Percentiles rank a stretch among this genome's conserved stretches.
Conservation (phyloP, 371 early-diverging fungal species). For the Actinomucor elegans region DNA sequence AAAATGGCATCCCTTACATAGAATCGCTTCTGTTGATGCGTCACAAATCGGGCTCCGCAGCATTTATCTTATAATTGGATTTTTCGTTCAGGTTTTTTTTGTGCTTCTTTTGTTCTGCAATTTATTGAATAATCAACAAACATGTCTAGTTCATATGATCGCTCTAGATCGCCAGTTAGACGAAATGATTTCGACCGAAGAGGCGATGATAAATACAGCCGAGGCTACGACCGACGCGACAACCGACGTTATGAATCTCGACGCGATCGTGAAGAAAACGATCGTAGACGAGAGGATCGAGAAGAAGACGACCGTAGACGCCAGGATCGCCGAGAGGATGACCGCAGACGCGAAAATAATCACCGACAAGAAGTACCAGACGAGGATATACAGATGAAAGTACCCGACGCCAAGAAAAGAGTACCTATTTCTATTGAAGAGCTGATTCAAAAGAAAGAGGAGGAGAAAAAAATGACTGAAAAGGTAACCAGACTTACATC, state of each 20-base stretch:
- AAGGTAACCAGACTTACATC: conserved; percentile 53
- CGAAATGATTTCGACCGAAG: no score
- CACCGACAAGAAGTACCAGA: conserved; percentile 13
- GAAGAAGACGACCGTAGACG: conserved; percentile 3
- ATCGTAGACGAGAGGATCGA: conserved; percentile 1
- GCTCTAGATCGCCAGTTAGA: conserved; percentile 26
- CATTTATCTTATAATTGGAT: no score
- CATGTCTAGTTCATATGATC: conserved; percentile 21
- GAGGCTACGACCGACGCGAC: conserved; percentile 25
- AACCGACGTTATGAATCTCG: conserved; percentile 35
- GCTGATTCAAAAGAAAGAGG: conserved; percentile 63
- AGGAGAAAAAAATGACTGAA: conserved; percentile 50
- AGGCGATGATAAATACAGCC: conserved; percentile 26
- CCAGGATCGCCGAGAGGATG: conserved; percentile 11
- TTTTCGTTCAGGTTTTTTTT: neutral
- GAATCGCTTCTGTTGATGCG: no score
- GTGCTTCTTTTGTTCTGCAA: neutral
- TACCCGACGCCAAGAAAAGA: conserved; percentile 29
- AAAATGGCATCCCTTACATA: no score
- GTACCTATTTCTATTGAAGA: conserved; percentile 80
- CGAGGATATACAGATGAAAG: conserved; percentile 13
- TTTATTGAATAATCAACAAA: no score
- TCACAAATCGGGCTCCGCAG: no score
- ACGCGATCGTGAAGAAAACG: conserved; percentile 19
- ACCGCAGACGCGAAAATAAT: no score